Evolutionary conservation across 2,329 filamentous ascomycete species (phyloP).

Genomic region (Botryotinia globosa): DNA sequence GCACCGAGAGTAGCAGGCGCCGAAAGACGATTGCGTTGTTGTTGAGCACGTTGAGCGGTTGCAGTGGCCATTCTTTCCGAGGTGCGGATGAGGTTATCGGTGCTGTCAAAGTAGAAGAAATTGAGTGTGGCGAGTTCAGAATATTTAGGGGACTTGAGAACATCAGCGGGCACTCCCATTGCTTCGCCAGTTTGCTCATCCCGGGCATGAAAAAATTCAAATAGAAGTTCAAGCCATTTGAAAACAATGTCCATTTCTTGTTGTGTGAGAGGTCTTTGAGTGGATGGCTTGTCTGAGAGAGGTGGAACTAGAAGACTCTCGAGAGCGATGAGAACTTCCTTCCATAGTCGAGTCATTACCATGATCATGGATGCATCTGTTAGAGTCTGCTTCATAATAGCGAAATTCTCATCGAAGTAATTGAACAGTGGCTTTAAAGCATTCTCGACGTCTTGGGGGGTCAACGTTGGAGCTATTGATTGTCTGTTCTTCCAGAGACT

Average conservation of each 20-base stretch:
- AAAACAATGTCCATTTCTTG: slow-evolving; percentile 94
- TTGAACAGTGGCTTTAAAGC: slow-evolving; percentile 81
- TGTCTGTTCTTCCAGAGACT: slow-evolving; percentile 63
- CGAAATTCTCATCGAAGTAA: slow-evolving; percentile 98
- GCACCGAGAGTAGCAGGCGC: slow-evolving; percentile 58
- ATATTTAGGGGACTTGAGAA: slow-evolving; percentile 96
- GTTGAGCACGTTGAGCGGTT: slow-evolving; percentile 71
- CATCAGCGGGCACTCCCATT: slow-evolving; percentile 83
- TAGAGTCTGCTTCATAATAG: slow-evolving; percentile 96
- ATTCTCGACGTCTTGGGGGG: slow-evolving; percentile 71
- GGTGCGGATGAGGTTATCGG: slow-evolving; percentile 87
- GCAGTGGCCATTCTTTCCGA: slow-evolving; percentile 93
- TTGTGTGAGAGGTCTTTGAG: slow-evolving; percentile 76
- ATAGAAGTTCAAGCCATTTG: slow-evolving; percentile 86
- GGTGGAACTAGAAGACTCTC: slow-evolving; percentile 89
- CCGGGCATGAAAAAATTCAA: slow-evolving; percentile 91
- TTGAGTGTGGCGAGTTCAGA: slow-evolving; percentile 94
- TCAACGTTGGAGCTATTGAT: slow-evolving; percentile 56
- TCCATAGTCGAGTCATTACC: slow-evolving; percentile 98
- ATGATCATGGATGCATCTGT: slow-evolving; percentile 96
- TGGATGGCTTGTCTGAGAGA: slow-evolving; percentile 88
- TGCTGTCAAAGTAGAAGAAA: slow-evolving; percentile 97
- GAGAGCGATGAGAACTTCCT: slow-evolving; percentile 90
- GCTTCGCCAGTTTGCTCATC: slow-evolving; percentile 82
- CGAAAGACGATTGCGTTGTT: slow-evolving; percentile 70